Base-by-base conservation (phyloP, 768 basidiomycete species). In the Suillus hirtellus region DNA sequence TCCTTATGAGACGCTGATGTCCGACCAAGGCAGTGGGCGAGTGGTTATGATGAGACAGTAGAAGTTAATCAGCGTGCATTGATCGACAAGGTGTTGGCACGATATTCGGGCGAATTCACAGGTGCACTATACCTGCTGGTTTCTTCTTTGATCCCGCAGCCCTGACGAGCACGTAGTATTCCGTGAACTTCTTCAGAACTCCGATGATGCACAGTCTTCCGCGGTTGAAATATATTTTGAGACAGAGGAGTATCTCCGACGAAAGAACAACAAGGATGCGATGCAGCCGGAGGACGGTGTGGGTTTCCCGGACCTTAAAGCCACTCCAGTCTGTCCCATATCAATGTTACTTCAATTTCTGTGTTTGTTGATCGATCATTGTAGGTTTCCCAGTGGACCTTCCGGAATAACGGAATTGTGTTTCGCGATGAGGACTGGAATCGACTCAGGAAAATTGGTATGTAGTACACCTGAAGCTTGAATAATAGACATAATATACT, bases 31-130 rank as follows among this genome's bases (percentile, higher is more conserved):
- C 63, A 84, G 83, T 84, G 82, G 83, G 76, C 73, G 31, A 76
- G 69, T n/a, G 91, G 90, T 19, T 81, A 87, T 66, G 91, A 92
- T 69, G 91, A 92, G 70, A 84, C 89, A 0, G 89, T 95, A 0
- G 90, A 96, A 76, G 95, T 96, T 53, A 96, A 96, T 75, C 96
- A 96, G 73, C 86, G 96, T 21, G 95, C 95, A n/a, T 80, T 97
- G 63, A 96, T 98, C 60, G 96, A 97, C 81, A 98, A 95, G 77
- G 93, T 99, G 27, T 86, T 99, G 24, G 95, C 96, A 11, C 83
- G 96, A 31, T 99, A 99, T 77, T 93, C 91, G 14, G 96, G 94
- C 60, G 95, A 97, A 79, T 93, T 95, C 69, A 96, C 95, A 6
- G 86, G 83, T 86, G 59, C 63, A 78, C 34, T 9, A 34, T 19